A percentile compares a stretch with the other conserved stretches of the same genome.
phyloP scores from a whole-genome alignment of 192 early-diverging fungal genomes.

The Backusella circina region DNA sequence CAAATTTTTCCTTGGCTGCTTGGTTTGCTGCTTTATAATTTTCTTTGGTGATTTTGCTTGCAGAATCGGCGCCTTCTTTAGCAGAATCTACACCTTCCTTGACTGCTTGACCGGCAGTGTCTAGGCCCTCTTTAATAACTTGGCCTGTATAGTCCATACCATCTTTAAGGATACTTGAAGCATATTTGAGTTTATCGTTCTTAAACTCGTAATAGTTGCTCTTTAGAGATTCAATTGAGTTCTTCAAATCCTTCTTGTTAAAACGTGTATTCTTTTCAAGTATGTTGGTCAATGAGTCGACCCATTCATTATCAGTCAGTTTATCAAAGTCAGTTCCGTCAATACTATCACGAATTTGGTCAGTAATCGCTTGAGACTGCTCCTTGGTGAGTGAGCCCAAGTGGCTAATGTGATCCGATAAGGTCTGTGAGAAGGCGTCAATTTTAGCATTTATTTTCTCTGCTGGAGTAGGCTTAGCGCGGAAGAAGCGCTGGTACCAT shows the following conservation, averaged over 20 bases:
- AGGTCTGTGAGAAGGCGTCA: not conserved
- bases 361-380: not conserved
- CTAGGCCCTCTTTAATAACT: not conserved
- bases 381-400: not conserved
- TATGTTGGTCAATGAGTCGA: not conserved
- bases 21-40: not conserved
- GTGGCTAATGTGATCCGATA: not conserved
- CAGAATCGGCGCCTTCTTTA: not conserved
- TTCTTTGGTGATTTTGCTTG: not conserved
- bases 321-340: not conserved
- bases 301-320: not conserved
- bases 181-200: not conserved
- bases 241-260: not conserved
- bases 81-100: not conserved
- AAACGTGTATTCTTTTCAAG: not conserved
- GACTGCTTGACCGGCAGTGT: not conserved
- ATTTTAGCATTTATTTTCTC: not conserved
- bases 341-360: not conserved
- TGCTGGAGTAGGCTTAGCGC: not conserved
- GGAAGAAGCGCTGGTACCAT: slow-evolving; percentile 10
- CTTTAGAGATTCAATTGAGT: not conserved
- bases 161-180: not conserved
- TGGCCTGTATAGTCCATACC: not conserved
- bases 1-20: not conserved
- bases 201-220: not conserved